Evolutionary conservation across 805 yeast genomes (phyloP).

Genomic region (Kodamaea fukazawae): DNA sequence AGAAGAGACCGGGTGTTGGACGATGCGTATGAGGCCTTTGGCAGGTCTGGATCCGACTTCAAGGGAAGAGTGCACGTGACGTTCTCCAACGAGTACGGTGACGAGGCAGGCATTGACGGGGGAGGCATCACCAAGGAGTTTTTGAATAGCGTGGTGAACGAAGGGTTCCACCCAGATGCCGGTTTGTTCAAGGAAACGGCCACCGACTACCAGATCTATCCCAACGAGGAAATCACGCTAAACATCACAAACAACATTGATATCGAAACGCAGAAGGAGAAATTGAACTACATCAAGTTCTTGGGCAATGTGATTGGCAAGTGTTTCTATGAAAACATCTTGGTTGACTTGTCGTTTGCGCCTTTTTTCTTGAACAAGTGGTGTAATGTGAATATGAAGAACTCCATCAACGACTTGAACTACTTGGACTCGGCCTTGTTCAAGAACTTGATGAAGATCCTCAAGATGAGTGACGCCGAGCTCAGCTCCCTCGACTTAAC

Average conservation of each 20-base stretch:
- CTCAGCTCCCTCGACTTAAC: constrained; percentile 58
- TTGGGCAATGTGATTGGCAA: constrained; percentile 85
- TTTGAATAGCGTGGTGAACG: constrained; percentile 65
- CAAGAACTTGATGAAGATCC: constrained; percentile 58
- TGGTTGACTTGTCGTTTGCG: constrained; percentile 82
- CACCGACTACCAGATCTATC: constrained; percentile 62
- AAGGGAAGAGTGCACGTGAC: constrained; percentile 60
- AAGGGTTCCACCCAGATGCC: constrained; percentile 53
- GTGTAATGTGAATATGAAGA: constrained; percentile 48
- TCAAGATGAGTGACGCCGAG: constrained; percentile 53
- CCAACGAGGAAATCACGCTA: constrained; percentile 56
- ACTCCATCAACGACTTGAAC: constrained; percentile 75
- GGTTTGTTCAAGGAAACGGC: constrained; percentile 41
- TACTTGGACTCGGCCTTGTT: constrained; percentile 70
- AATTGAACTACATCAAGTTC: constrained; percentile 47
- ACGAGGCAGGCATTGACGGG: constrained; percentile 92
- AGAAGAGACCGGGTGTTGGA: constrained; percentile 68
- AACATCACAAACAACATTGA: constrained; percentile 31
- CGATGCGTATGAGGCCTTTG: constrained; percentile 68
- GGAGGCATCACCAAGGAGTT: constrained; percentile 95
- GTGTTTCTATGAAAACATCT: constrained; percentile 77
- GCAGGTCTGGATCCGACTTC: constrained; percentile 50
- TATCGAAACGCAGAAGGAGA: constrained; percentile 22
- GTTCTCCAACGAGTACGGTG: constrained; percentile 67
- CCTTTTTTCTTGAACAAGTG: constrained; percentile 77